Percentiles rank a stretch among this genome's conserved stretches.
Conservation (phyloP, 495 filamentous ascomycete genomes). For the Neurospora sp. region DNA sequence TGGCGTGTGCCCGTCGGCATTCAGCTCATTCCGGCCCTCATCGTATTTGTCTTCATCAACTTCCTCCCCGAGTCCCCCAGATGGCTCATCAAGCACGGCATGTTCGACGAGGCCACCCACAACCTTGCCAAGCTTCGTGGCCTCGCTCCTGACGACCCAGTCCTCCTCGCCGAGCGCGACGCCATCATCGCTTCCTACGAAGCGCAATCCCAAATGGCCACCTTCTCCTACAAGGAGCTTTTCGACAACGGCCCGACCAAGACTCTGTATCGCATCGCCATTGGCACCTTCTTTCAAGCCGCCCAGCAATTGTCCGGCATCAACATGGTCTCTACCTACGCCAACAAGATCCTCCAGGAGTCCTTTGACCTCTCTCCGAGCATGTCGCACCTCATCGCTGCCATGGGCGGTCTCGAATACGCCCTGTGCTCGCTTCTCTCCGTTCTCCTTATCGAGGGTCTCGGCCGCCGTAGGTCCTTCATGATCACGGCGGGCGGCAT, state of each 20-base stretch:
- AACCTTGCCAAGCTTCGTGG: constrained; percentile 6
- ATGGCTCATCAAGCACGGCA: constrained; percentile 47
- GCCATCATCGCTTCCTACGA: not conserved
- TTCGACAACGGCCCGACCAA: constrained; percentile 2
- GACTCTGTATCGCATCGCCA: constrained; percentile 15
- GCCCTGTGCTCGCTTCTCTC: constrained; percentile 18
- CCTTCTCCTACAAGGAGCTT: not conserved
- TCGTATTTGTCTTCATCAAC: constrained; percentile 56
- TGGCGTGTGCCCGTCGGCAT: constrained; percentile 63
- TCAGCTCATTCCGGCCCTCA: constrained; percentile 59
- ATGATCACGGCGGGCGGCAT: not conserved
- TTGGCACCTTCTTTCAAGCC: constrained; percentile 19
- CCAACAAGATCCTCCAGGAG: constrained; percentile 18
- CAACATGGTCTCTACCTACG: constrained; percentile 18
- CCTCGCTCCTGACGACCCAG: constrained; percentile 9
- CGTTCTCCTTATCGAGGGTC: constrained; percentile 17
- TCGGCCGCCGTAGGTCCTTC: constrained; percentile 17
- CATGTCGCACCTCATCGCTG: constrained; percentile 14
- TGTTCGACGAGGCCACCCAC: constrained; percentile 14
- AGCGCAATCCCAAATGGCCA: not conserved
- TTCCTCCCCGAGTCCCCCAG: constrained; percentile 65
- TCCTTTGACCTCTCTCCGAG: constrained; percentile 13
- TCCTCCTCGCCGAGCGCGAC: not conserved
- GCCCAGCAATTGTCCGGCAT: constrained; percentile 17
- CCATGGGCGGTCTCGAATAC: constrained; percentile 13